Conservation (phyloP, 352 stramenopile genomes). For the Pythium myriotylum region DNA sequence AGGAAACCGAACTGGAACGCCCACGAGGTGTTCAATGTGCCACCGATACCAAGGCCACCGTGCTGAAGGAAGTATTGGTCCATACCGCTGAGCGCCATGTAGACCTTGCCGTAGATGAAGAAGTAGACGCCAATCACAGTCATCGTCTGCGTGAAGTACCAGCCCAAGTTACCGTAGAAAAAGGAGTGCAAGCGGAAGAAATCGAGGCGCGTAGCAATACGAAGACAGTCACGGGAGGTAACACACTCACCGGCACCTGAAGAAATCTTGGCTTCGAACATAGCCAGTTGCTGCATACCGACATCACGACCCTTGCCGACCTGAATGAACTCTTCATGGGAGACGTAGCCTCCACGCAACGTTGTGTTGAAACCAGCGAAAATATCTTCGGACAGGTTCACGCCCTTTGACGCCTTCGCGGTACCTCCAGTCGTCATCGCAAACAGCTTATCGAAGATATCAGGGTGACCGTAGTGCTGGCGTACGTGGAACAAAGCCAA, state of each 20-base stretch:
- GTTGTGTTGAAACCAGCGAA: conserved; percentile 88
- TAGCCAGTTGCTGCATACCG: conserved; percentile 98
- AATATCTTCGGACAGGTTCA: conserved; percentile 90
- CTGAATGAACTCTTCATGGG: conserved; percentile 86
- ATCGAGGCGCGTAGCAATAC: conserved; percentile 95
- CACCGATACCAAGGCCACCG: conserved; percentile 93
- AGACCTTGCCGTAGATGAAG: conserved; percentile 97
- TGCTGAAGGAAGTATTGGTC: conserved; percentile 92
- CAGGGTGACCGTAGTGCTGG: conserved; percentile 86
- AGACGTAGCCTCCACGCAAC: conserved; percentile 68
- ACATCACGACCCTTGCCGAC: conserved; percentile 98
- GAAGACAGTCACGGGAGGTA: conserved; percentile 95
- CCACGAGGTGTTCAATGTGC: conserved; percentile 95
- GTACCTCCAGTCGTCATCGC: conserved; percentile 80
- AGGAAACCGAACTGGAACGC: conserved; percentile 96
- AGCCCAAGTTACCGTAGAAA: conserved; percentile 98
- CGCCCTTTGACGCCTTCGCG: conserved; percentile 80
- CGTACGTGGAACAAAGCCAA: conserved; percentile 74
- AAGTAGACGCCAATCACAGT: conserved; percentile 98
- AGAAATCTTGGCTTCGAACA: conserved; percentile 98
- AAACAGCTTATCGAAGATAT: conserved; percentile 90
- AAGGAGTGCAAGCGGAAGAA: conserved; percentile 97
- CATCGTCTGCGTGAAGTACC: conserved; percentile 98
- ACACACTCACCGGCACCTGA: conserved; percentile 97
- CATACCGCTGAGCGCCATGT: conserved; percentile 94